phyloP scores from a whole-genome alignment of 371 early-diverging fungal species.

The Rhizopus delemar region DNA sequence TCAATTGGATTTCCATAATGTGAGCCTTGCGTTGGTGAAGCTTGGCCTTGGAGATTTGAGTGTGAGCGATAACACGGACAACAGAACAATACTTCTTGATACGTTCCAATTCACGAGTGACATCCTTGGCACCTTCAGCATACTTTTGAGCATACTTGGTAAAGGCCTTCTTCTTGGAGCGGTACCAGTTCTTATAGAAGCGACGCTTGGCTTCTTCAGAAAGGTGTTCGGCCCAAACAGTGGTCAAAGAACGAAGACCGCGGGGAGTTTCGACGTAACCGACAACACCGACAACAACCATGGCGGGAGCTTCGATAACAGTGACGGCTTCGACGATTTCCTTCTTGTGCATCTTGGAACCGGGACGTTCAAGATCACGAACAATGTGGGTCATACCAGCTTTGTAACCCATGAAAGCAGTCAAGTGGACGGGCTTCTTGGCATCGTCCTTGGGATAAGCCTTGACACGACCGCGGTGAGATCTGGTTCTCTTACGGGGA shows the following conservation, averaged over 20 bases:
- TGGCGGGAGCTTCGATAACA: conserved; percentile 97
- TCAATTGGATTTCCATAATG: conserved; percentile 99
- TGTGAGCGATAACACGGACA: conserved; percentile 98
- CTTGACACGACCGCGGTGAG: conserved; percentile 94
- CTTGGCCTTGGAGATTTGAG: conserved; percentile 95
- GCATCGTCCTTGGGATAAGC: conserved; percentile 98
- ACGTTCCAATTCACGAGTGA: conserved; percentile 92
- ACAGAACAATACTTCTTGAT: conserved; percentile 99
- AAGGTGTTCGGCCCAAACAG: conserved; percentile 99
- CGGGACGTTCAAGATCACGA: conserved; percentile 97
- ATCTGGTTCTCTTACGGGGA: conserved; percentile 95
- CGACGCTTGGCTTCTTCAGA: conserved; percentile 97
- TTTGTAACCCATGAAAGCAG: conserved; percentile 99
- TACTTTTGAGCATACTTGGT: conserved; percentile 98
- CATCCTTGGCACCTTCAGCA: conserved; percentile 86
- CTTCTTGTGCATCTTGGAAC: conserved; percentile 99
- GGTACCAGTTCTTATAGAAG: conserved; percentile 99
- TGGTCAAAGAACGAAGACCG: conserved; percentile 96
- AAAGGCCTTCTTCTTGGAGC: conserved; percentile 98
- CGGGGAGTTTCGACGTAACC: conserved; percentile 99
- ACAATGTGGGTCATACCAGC: conserved; percentile 99
- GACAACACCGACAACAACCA: conserved; percentile 99
- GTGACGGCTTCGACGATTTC: conserved; percentile 99
- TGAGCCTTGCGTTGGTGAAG: conserved; percentile 99
- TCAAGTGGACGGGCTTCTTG: conserved; percentile 94